Conservation (phyloP, 2,329 filamentous ascomycete species). For the Didymellaceae sp. region DNA sequence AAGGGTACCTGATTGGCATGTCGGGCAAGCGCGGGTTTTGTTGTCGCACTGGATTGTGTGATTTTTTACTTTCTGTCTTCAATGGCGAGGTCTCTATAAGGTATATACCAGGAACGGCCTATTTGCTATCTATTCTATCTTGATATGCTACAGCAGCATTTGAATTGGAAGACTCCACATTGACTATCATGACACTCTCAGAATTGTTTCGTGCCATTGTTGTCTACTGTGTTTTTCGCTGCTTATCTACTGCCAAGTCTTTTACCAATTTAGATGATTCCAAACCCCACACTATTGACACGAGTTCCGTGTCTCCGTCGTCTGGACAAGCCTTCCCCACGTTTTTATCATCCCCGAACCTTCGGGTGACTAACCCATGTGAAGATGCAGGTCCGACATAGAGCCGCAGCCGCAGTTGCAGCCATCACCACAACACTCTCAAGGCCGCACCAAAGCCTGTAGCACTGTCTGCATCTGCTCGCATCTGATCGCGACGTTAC, state of each 20-base stretch:
- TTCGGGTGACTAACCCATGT: conserved; percentile 11
- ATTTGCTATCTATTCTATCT: conserved; percentile 12
- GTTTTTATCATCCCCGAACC: conserved; percentile 25
- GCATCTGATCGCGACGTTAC: neutral
- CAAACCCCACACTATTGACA: conserved; percentile 28
- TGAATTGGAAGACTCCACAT: conserved; percentile 21
- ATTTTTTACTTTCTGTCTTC: conserved; percentile 5
- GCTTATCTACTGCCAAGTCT: conserved; percentile 32
- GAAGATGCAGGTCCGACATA: conserved; percentile 20
- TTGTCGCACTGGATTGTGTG: conserved; percentile 17
- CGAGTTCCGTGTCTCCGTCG: conserved; percentile 9
- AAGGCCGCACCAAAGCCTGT: neutral
- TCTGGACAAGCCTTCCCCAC: conserved; percentile 34
- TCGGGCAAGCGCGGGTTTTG: conserved; percentile 13
- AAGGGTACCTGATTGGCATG: conserved; percentile 16
- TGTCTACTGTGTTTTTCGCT: neutral
- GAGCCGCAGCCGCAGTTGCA: conserved; percentile 19
- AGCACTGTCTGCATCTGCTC: too few relatives aligned
- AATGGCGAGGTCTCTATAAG: conserved; percentile 13
- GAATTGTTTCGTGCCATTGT: neutral
- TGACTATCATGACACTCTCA: conserved; percentile 1
- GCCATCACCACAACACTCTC: neutral
- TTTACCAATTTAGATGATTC: conserved; percentile 35
- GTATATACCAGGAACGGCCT: conserved; percentile 12
- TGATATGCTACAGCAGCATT: conserved; percentile 17